phyloP scores from a whole-genome alignment of 2,329 filamentous ascomycete genomes.

The Amylocarpus encephaloides region DNA sequence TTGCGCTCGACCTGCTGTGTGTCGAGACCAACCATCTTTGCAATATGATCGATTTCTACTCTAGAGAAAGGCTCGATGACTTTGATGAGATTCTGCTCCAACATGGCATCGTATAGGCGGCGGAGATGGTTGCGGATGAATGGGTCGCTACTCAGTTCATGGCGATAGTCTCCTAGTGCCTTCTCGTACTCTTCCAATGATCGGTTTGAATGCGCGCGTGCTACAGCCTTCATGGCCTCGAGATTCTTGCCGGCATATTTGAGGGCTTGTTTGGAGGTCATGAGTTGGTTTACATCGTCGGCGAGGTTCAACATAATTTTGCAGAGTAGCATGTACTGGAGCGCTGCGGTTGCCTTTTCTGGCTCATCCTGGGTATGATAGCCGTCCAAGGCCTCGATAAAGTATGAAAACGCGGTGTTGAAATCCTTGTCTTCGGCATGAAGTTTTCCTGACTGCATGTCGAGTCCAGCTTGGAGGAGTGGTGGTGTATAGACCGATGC shows the following conservation, averaged over 20 bases:
- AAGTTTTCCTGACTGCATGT: slow-evolving; percentile 99
- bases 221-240: slow-evolving; percentile 98
- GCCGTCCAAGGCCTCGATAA: slow-evolving; percentile 96
- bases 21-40: slow-evolving; percentile 94
- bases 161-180: slow-evolving; percentile 81
- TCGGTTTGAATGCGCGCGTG: slow-evolving; percentile 88
- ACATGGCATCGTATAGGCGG: slow-evolving; percentile 93
- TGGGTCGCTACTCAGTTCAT: slow-evolving; percentile 86
- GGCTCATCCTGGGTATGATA: slow-evolving; percentile 90
- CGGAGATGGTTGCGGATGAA: slow-evolving; percentile 97
- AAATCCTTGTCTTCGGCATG: slow-evolving; percentile 99
- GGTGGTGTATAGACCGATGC: slow-evolving; percentile 97
- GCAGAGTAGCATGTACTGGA: slow-evolving; percentile 99
- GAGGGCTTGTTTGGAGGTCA: slow-evolving; percentile 92
- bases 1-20: slow-evolving; percentile 97
- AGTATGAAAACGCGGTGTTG: slow-evolving; percentile 97
- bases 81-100: slow-evolving; percentile 99
- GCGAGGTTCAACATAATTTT: slow-evolving; percentile 99
- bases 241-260: slow-evolving; percentile 94
- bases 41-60: slow-evolving; percentile 94
- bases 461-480: slow-evolving; percentile 86
- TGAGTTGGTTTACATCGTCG: slow-evolving; percentile 91
- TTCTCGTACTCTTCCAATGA: slow-evolving; percentile 96
- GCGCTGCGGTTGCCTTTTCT: slow-evolving; percentile 83
- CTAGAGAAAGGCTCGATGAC: slow-evolving; percentile 98